Evolutionary conservation across 2,329 filamentous ascomycete genomes (phyloP).

Genomic region (Claviceps sp.): DNA sequence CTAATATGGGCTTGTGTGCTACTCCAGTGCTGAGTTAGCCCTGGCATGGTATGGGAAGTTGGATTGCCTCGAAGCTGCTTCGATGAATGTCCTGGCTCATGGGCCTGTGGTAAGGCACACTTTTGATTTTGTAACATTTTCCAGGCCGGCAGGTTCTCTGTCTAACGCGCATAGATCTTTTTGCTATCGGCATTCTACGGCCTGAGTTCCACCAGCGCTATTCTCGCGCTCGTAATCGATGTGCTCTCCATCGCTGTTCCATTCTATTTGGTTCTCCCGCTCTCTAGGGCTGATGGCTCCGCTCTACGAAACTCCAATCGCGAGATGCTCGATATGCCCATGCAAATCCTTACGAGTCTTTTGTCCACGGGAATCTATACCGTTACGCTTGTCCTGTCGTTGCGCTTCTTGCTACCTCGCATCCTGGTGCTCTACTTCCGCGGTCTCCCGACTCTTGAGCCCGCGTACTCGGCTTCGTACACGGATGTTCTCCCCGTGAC

Average conservation of each 20-base stretch:
- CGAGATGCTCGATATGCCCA: conserved; percentile 50
- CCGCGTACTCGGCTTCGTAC: conserved; percentile 51
- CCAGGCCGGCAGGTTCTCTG: no score
- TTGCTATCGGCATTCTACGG: conserved; percentile 68
- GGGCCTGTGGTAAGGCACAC: conserved; percentile 45
- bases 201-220: conserved; percentile 46
- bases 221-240: conserved; percentile 53
- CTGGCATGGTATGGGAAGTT: conserved; percentile 62
- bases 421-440: conserved; percentile 65
- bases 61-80: conserved; percentile 57
- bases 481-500: conserved; percentile 46
- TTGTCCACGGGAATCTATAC: conserved; percentile 63
- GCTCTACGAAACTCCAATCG: conserved; percentile 42
- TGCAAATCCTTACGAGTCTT: conserved; percentile 50
- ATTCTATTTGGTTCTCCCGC: conserved; percentile 58
- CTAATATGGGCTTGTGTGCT: neutral
- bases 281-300: conserved; percentile 49
- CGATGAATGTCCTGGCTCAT: conserved; percentile 56
- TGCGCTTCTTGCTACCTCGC: conserved; percentile 55
- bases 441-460: conserved; percentile 53
- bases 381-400: conserved; percentile 55
- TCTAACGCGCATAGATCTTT: conserved; percentile 38
- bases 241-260: conserved; percentile 56
- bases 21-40: conserved; percentile 49
- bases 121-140: neutral